These are phyloP conservation scores for Aspergillus saccharolyticus DNA, from an alignment of 495 filamentous ascomycete species.

Conservation along the genomic window DNA sequence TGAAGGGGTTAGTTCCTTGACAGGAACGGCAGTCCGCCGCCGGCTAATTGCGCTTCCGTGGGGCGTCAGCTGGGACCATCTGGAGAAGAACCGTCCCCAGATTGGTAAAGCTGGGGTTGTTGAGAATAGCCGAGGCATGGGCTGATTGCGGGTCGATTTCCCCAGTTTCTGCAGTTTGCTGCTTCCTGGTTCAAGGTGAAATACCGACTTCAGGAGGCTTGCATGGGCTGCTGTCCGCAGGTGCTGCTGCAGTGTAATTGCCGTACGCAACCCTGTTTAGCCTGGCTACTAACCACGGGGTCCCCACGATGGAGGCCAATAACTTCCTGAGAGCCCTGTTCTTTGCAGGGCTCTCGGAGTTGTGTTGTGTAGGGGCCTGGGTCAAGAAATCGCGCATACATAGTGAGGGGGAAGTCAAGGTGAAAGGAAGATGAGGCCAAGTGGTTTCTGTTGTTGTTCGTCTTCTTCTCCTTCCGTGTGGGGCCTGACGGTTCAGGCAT, in stretches of 20 bases:
- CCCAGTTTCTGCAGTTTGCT: neutral
- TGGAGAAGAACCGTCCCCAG: neutral
- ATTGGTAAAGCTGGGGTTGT: neutral
- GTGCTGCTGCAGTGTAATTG: neutral
- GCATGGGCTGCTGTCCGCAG: neutral
- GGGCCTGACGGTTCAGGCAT: neutral
- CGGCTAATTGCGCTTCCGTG: neutral
- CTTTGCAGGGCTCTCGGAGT: neutral
- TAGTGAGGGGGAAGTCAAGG: neutral
- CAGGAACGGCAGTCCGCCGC: conserved; percentile 12
- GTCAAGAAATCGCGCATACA: neutral
- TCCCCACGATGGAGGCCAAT: neutral
- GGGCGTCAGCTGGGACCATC: neutral
- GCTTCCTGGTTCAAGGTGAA: neutral
- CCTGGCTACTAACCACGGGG: neutral
- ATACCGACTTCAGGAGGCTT: neutral
- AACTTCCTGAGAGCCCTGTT: neutral
- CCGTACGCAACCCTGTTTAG: neutral
- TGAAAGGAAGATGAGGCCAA: too few relatives aligned
- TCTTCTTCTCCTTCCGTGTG: too few relatives aligned
- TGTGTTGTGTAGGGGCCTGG: neutral
- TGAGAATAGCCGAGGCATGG: neutral
- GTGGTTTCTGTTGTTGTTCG: too few relatives aligned
- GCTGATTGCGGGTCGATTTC: neutral
- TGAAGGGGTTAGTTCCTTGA: conserved; percentile 11